phyloP scores from a whole-genome alignment of 495 filamentous ascomycete species.

The Platismatia glauca region DNA sequence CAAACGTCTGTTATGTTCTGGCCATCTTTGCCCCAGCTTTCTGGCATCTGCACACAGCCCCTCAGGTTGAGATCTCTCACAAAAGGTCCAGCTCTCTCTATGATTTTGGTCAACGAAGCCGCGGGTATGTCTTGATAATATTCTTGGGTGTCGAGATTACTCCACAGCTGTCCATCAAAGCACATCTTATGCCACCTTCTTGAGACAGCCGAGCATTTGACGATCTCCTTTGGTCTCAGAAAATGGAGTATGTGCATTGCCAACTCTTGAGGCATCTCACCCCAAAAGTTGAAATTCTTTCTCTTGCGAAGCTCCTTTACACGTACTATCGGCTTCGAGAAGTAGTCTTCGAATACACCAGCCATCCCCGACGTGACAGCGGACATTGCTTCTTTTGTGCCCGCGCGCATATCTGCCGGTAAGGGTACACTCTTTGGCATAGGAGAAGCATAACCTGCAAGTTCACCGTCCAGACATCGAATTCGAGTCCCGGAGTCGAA shows the following conservation, averaged over 20 bases:
- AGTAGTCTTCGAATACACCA: conserved; percentile 37
- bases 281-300: conserved; percentile 63
- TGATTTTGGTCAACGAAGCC: conserved; percentile 73
- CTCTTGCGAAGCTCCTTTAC: conserved; percentile 30
- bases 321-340: conserved; percentile 32
- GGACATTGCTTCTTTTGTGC: conserved; percentile 32
- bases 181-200: conserved; percentile 76
- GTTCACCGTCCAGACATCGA: conserved; percentile 38
- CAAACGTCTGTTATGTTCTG: conserved; percentile 67
- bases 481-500: conserved; percentile 41
- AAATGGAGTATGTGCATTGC: conserved; percentile 68
- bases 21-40: conserved; percentile 63
- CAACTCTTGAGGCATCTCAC: conserved; percentile 71
- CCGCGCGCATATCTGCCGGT: conserved; percentile 53
- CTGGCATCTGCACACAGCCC: conserved; percentile 65
- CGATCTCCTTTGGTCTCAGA: conserved; percentile 70
- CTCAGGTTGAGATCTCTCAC: conserved; percentile 82
- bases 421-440: conserved; percentile 48
- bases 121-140: conserved; percentile 85
- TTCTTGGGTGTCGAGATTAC: conserved; percentile 67
- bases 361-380: conserved; percentile 22
- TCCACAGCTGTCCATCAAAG: conserved; percentile 94
- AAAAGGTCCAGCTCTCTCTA: conserved; percentile 78
- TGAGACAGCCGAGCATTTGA: conserved; percentile 72
- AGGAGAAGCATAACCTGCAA: conserved; percentile 18